Percentiles rank a stretch among this genome's conserved stretches.
Evolutionary conservation across 805 yeast species (phyloP).

Genomic region (Starmerella vaccinii): DNA sequence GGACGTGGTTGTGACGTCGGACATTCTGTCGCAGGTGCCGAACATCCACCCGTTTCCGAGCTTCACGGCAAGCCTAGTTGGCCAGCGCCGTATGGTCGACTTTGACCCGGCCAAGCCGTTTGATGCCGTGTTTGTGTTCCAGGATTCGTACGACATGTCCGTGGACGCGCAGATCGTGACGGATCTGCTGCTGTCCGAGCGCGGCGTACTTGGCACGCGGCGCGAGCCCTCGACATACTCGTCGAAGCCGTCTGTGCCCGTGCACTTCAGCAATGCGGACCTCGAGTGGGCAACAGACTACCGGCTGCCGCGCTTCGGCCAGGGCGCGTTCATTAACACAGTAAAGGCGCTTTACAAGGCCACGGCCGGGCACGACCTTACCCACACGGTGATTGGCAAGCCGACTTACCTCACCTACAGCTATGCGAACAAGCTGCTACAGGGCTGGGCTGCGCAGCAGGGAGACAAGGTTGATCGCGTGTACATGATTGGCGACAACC

Average conservation of each 20-base stretch:
- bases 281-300: slow-evolving; percentile 90
- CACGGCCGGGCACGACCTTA: slow-evolving; percentile 70
- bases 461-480: slow-evolving; percentile 39
- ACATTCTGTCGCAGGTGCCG: slow-evolving; percentile 78
- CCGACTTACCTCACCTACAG: slow-evolving; percentile 81
- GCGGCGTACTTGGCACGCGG: slow-evolving; percentile 78
- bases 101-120: slow-evolving; percentile 54
- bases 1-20: slow-evolving; percentile 72
- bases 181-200: slow-evolving; percentile 63
- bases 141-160: slow-evolving; percentile 74
- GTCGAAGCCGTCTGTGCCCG: slow-evolving; percentile 68
- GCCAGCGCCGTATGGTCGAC: slow-evolving; percentile 37
- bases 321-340: slow-evolving; percentile 89
- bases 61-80: slow-evolving; percentile 59
- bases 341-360: slow-evolving; percentile 76
- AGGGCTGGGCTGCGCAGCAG: slow-evolving; percentile 42
- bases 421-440: slow-evolving; percentile 68
- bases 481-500: slow-evolving; percentile 96
- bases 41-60: slow-evolving; percentile 76
- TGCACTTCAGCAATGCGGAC: slow-evolving; percentile 85
- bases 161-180: slow-evolving; percentile 83
- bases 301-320: slow-evolving; percentile 72
- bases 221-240: slow-evolving; percentile 7
- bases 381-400: slow-evolving; percentile 77
- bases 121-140: slow-evolving; percentile 79